Evolutionary conservation across 768 basidiomycete genomes (phyloP), one percentile per base, ranked within the genome.

Genomic region (Fomitopsis serialis): DNA sequence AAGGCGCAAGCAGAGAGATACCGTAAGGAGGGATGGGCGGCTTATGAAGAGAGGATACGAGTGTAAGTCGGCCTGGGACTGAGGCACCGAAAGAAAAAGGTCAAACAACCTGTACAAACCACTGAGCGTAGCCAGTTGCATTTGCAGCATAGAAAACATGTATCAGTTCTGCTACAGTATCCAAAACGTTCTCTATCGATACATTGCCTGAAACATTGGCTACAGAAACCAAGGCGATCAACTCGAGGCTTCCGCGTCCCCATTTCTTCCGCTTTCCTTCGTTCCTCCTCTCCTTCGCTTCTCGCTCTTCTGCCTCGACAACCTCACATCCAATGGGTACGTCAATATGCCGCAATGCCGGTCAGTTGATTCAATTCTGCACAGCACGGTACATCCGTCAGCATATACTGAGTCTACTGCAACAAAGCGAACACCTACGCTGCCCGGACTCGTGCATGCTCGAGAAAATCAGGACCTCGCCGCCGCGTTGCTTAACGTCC

Each of bases 381-480:
- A 53, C 12, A 29, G 11, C 6, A 23, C 52, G 15, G 45, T n/a
- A n/a, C n/a, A n/a, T n/a, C n/a, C 53, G 36, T 37, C 7, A 45
- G 29, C 15, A 49, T 13, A 40, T 24, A 27, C 21, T 29, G n/a
- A 27, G 37, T 17, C 37, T 7, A 17, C 37, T 15, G 4, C 8
- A 54, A 13, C 42, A 35, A 25, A 35, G 21, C 15, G 25, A 36
- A 25, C 22, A 49, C 53, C 63, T 64, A 96, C 94, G 95, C 78
- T 98, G 94, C 13, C 97, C 97, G 21, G 91, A 92, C 71, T 99
- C 97, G 66, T 99, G 97, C 97, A 99, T 98, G 63, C 94, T 98
- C 3, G 96, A 98, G 70, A 98, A 99, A 58, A 98, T 94, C 19
- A 98, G 76, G 5, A 94, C 94, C 65, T 98, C 95, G 23, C 85